A percentile compares a stretch with the other conserved stretches of the same genome.
Conservation (phyloP, 2,329 filamentous ascomycete species). For the Botrytis fabae region DNA sequence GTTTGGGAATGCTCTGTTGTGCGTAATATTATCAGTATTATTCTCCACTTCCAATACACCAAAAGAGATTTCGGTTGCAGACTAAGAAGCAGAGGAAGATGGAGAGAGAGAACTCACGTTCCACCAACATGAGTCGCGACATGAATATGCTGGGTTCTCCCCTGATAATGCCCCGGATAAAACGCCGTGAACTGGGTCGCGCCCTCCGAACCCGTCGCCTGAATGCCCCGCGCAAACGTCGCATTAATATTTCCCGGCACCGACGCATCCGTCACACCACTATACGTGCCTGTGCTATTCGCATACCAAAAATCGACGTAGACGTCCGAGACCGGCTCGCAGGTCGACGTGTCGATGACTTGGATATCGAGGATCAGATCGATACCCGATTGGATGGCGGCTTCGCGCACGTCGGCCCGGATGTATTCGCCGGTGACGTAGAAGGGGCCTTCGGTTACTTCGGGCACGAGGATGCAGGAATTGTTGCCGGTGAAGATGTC, state of each 20-base stretch:
- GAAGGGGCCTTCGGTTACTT: conserved; percentile 44
- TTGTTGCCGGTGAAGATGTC: conserved; percentile 36
- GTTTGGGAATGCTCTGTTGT: conserved; percentile 39
- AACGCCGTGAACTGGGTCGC: conserved; percentile 46
- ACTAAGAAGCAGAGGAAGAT: no score
- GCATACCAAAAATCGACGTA: conserved; percentile 55
- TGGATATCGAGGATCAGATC: conserved; percentile 50
- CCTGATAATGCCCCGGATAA: conserved; percentile 49
- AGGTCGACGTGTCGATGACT: conserved; percentile 55
- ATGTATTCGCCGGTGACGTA: conserved; percentile 53
- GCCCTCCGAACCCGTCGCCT: conserved; percentile 45
- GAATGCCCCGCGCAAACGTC: conserved; percentile 47
- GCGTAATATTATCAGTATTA: not conserved
- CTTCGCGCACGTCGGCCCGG: conserved; percentile 47
- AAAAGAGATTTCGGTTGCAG: no score
- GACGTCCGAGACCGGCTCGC: conserved; percentile 50
- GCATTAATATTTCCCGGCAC: conserved; percentile 44
- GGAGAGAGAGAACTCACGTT: conserved; percentile 26
- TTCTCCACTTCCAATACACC: not conserved
- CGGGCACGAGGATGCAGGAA: conserved; percentile 40
- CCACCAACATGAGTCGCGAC: conserved; percentile 48
- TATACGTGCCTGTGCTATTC: conserved; percentile 52
- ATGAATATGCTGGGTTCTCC: conserved; percentile 51
- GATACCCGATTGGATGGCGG: conserved; percentile 30
- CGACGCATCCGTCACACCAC: conserved; percentile 46